These are phyloP conservation scores for Thermomucor indicae-seudaticae DNA, from an alignment of 371 early-diverging fungal species.

Conservation along the genomic window DNA sequence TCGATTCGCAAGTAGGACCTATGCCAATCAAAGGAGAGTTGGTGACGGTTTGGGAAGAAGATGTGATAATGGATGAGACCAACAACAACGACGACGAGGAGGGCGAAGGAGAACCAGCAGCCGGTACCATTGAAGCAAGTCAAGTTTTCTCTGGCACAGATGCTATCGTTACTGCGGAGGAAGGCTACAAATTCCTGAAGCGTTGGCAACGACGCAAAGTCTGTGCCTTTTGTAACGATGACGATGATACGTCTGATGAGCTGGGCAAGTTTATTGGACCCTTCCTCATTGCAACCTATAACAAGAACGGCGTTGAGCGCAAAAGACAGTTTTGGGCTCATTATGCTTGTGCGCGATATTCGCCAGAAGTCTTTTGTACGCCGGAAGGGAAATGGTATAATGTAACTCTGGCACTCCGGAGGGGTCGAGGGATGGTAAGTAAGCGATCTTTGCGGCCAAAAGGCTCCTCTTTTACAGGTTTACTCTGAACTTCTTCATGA, in stretches of 20 bases:
- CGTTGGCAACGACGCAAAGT: conserved; percentile 55
- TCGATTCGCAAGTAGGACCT: conserved; percentile 46
- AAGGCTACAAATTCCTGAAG: conserved; percentile 43
- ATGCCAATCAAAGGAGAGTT: conserved; percentile 56
- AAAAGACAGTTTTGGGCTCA: conserved; percentile 80
- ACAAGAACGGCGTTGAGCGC: conserved; percentile 47
- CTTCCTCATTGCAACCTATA: conserved; percentile 36
- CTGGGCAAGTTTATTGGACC: conserved; percentile 62
- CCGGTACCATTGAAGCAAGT: conserved; percentile 22
- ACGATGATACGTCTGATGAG: conserved; percentile 54
- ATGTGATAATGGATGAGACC: conserved; percentile 38
- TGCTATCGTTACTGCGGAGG: conserved; percentile 30
- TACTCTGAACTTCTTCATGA: no score
- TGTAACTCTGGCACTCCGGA: conserved; percentile 70
- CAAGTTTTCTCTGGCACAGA: conserved; percentile 30
- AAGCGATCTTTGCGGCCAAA: neutral
- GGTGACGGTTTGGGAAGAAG: conserved; percentile 61
- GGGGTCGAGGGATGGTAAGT: conserved; percentile 71
- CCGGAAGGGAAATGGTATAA: conserved; percentile 80
- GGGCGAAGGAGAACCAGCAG: conserved; percentile 2
- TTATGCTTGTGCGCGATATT: conserved; percentile 77
- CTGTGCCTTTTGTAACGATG: conserved; percentile 76
- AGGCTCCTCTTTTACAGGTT: neutral
- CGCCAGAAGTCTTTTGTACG: conserved; percentile 79
- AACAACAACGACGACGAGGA: conserved; percentile 2